Conservation (phyloP, 306 rosid species). For the Vachellia collinsii region DNA sequence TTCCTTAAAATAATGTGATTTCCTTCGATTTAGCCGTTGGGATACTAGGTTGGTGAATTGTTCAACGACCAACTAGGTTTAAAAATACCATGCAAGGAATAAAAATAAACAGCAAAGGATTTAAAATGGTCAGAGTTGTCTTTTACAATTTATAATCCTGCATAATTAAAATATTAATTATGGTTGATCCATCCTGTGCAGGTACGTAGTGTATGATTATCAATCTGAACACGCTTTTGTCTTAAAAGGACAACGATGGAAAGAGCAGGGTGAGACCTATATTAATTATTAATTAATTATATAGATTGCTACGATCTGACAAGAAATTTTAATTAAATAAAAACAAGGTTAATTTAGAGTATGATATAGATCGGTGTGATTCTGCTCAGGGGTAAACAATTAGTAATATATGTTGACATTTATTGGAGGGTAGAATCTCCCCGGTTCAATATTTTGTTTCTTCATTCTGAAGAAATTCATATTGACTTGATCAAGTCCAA, state of each 20-base stretch:
- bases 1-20: neutral
- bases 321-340: neutral
- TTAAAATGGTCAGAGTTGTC: neutral
- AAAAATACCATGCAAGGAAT: neutral
- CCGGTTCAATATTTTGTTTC: neutral
- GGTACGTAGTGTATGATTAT: neutral
- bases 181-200: neutral
- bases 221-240: neutral
- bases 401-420: neutral
- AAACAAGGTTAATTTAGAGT: neutral
- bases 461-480: neutral
- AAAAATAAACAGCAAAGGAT: neutral
- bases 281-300: no score
- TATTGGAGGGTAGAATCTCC: neutral
- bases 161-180: neutral
- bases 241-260: neutral
- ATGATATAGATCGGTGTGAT: neutral
- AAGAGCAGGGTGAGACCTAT: neutral
- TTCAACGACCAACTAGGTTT: neutral
- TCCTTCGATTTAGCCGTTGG: neutral
- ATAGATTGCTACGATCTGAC: neutral
- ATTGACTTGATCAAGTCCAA: neutral
- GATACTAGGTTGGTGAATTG: neutral
- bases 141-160: neutral
- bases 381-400: neutral